A percentile compares a stretch with the other conserved stretches of the same genome.
phyloP scores from a whole-genome alignment of 441 rosid genomes.

The Gossypium gossypioides region DNA sequence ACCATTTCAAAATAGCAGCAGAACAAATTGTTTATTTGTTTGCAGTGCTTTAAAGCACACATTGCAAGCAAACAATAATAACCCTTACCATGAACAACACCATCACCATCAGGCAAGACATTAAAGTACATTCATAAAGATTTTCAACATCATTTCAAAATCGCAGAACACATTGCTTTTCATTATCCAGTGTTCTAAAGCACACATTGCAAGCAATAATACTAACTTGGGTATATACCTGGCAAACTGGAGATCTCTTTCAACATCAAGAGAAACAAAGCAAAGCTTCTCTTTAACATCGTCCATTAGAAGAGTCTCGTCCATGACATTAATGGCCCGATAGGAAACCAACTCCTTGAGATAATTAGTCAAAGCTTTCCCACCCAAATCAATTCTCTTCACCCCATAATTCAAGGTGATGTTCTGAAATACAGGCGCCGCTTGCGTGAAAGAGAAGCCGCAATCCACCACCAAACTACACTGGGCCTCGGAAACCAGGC shows the following conservation, averaged over 20 bases:
- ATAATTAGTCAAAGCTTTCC: constrained; percentile 85
- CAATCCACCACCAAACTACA: constrained; percentile 81
- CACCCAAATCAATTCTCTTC: constrained; percentile 83
- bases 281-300: constrained; percentile 93
- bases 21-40: neutral
- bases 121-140: too few species aligned
- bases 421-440: constrained; percentile 74
- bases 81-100: too few species aligned
- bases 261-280: constrained; percentile 73
- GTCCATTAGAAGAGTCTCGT: constrained; percentile 72
- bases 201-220: neutral
- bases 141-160: neutral
- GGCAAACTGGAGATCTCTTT: constrained; percentile 57
- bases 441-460: constrained; percentile 91
- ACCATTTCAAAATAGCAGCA: neutral
- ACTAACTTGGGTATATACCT: constrained; percentile 23
- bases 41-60: neutral
- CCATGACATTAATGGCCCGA: constrained; percentile 72
- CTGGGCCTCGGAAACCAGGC: constrained; percentile 50
- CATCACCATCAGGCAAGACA: too few species aligned
- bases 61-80: neutral
- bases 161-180: neutral
- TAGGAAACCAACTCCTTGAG: constrained; percentile 81
- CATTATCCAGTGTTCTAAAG: neutral
- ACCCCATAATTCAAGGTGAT: constrained; percentile 56